A percentile compares a stretch with the other conserved stretches of the same genome.
Evolutionary conservation across 257 asterid genomes (phyloP).

Genomic region (Petunia secreta): DNA sequence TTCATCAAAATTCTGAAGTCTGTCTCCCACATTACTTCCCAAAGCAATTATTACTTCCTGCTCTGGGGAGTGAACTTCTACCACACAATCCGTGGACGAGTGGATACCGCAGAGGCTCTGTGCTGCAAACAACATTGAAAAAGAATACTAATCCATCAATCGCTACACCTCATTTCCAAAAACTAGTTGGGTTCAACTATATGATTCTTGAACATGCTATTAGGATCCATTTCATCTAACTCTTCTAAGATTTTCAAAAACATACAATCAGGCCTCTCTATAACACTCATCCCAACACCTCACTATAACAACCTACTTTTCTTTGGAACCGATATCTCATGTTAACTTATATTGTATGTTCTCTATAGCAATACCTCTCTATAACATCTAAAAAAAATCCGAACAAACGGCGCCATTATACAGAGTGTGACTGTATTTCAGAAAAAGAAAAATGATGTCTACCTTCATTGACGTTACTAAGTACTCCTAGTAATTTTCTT

Average conservation of each 20-base stretch:
- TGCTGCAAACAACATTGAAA: conserved; percentile 33
- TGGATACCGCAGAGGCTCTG: conserved; percentile 48
- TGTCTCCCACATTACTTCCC: conserved; percentile 91
- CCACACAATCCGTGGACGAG: conserved; percentile 43
- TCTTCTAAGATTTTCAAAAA: neutral
- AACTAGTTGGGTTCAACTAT: neutral
- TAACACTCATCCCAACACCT: no score
- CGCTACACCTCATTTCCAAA: neutral
- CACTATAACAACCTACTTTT: no score
- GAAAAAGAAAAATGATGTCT: no score
- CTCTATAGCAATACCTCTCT: no score
- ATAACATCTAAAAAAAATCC: no score
- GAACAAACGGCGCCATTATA: no score
- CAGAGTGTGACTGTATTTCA: no score
- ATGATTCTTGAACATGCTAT: neutral
- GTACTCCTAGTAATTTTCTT: no score
- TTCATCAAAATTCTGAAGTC: conserved; percentile 73
- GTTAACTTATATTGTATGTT: no score
- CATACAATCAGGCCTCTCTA: no score
- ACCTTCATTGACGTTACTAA: no score
- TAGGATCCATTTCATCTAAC: neutral
- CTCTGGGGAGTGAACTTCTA: conserved; percentile 73
- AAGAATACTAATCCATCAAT: conserved; percentile 18
- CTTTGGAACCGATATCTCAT: no score
- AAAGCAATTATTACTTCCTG: conserved; percentile 86